These are phyloP conservation scores for Argentina anserina DNA, from an alignment of 306 rosid genomes.

Conservation along the genomic window DNA sequence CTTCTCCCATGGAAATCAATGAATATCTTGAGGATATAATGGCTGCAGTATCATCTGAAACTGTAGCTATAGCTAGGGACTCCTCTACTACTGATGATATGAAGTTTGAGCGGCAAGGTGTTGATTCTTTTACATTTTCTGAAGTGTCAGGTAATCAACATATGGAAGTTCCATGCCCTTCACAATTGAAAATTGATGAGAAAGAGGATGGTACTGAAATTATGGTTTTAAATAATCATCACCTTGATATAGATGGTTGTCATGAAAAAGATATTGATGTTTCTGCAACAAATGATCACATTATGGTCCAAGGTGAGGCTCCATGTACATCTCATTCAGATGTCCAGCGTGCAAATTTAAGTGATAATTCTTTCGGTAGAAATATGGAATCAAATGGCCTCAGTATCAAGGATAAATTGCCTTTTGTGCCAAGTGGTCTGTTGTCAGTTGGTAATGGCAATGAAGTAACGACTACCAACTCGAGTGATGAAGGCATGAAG, in stretches of 20 bases:
- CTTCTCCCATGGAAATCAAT: conserved; percentile 33
- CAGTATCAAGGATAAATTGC: conserved; percentile 39
- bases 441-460: conserved; percentile 29
- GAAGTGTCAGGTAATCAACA: conserved; percentile 35
- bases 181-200: conserved; percentile 31
- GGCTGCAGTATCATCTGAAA: conserved; percentile 33
- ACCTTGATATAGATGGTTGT: conserved; percentile 31
- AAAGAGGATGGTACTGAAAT: conserved; percentile 31
- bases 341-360: conserved; percentile 28
- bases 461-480: conserved; percentile 35
- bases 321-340: conserved; percentile 13
- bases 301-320: conserved; percentile 19
- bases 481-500: conserved; percentile 44
- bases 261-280: conserved; percentile 32
- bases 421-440: conserved; percentile 28
- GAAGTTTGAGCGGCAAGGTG: conserved; percentile 33
- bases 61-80: conserved; percentile 31
- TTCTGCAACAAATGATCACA: conserved; percentile 32
- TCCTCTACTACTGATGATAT: conserved; percentile 26
- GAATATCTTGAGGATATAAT: conserved; percentile 27
- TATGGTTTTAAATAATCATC: conserved; percentile 28
- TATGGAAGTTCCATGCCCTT: conserved; percentile 22
- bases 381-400: conserved; percentile 40
- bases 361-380: conserved; percentile 31
- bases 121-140: conserved; percentile 26